A percentile compares a stretch with the other conserved stretches of the same genome.
Conservation (phyloP, 495 filamentous ascomycete genomes). For the Aspergillus biplanus region DNA sequence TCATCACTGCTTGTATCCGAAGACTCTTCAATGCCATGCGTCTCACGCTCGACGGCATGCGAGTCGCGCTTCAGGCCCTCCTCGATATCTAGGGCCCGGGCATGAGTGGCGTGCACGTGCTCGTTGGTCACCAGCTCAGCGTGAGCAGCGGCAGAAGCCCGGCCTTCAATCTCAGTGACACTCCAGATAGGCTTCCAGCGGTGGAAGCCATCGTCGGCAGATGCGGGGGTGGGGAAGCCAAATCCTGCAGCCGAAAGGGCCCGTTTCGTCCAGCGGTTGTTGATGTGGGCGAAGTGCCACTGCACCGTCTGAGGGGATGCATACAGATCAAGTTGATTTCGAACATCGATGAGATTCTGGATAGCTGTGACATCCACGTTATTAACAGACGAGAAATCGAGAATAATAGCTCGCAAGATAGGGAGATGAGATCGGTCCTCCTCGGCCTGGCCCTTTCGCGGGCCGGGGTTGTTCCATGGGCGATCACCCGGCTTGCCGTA, state of each 20-base stretch:
- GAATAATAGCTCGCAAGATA: conserved; percentile 86
- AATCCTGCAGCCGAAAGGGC: conserved; percentile 92
- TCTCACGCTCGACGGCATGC: conserved; percentile 37
- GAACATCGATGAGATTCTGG: conserved; percentile 94
- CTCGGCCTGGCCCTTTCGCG: conserved; percentile 58
- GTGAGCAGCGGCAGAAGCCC: conserved; percentile 65
- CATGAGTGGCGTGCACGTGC: conserved; percentile 35
- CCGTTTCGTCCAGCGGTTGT: conserved; percentile 97
- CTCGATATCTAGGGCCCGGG: conserved; percentile 46
- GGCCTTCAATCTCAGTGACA: conserved; percentile 85
- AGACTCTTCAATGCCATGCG: conserved; percentile 35
- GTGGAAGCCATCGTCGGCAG: conserved; percentile 52
- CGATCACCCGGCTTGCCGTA: conserved; percentile 76
- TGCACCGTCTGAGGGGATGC: conserved; percentile 82
- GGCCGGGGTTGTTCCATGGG: conserved; percentile 95
- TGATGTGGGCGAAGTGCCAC: conserved; percentile 95
- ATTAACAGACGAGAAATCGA: conserved; percentile 95
- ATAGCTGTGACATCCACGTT: conserved; percentile 94
- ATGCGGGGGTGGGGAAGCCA: conserved; percentile 76
- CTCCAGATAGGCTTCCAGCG: conserved; percentile 97
- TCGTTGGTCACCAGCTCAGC: conserved; percentile 62
- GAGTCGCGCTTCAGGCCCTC: conserved; percentile 32
- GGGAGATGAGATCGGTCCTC: conserved; percentile 62
- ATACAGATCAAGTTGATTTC: conserved; percentile 94
- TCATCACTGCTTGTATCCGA: conserved; percentile 39